phyloP scores from a whole-genome alignment of 495 filamentous ascomycete species.

The Gamarada debralockiae region DNA sequence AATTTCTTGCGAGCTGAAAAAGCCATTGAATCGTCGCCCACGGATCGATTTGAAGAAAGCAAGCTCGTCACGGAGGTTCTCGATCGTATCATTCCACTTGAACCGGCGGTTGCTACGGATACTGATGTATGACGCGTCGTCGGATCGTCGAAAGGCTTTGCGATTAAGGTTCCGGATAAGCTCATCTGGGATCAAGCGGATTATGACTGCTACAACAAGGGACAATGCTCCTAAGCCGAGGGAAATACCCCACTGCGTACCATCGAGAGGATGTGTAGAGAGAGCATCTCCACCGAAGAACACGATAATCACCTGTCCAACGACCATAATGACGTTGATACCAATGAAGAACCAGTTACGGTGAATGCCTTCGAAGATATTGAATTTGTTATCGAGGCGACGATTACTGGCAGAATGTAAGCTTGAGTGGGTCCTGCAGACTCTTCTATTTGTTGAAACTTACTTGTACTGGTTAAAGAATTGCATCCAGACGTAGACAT shows the following conservation, averaged over 20 bases:
- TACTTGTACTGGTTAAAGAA: conserved; percentile 94
- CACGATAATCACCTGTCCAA: conserved; percentile 75
- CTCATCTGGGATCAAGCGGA: conserved; percentile 64
- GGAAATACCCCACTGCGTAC: conserved; percentile 72
- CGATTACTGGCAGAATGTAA: conserved; percentile 56
- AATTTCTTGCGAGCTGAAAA: conserved; percentile 81
- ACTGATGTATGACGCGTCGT: too few species aligned
- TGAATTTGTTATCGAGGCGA: conserved; percentile 82
- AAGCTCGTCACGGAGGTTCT: conserved; percentile 77
- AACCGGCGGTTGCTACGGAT: too few species aligned
- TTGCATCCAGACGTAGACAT: conserved; percentile 95
- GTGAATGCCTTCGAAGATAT: conserved; percentile 80
- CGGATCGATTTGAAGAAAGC: conserved; percentile 86
- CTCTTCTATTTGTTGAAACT: conserved; percentile 33
- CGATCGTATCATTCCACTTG: too few species aligned
- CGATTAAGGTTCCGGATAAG: conserved; percentile 66
- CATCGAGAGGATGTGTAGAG: conserved; percentile 60
- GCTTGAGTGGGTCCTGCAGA: conserved; percentile 17
- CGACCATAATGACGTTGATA: conserved; percentile 77
- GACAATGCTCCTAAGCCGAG: conserved; percentile 67
- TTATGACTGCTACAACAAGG: conserved; percentile 66
- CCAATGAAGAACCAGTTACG: conserved; percentile 77
- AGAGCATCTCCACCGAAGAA: conserved; percentile 73
- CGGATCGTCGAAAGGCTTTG: conserved; percentile 61
- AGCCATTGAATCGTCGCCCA: conserved; percentile 81